Conservation (phyloP, 164 flowering plant species). For the Berberis thunbergii region DNA sequence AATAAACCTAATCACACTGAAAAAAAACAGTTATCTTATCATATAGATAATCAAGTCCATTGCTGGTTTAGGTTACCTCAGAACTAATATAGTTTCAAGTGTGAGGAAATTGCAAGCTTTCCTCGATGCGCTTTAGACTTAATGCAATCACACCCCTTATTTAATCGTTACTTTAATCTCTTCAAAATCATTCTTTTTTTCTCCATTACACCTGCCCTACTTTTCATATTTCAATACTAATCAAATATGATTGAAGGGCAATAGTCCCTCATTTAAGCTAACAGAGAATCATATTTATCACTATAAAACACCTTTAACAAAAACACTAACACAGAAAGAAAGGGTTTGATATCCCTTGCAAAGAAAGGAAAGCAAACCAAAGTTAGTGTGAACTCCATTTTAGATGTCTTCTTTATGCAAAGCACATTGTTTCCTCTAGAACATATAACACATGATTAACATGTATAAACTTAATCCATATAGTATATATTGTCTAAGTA, state of each 20-base stretch:
- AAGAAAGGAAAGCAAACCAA: background rate
- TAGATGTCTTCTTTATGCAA: background rate
- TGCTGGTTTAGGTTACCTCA: too few species aligned
- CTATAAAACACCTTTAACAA: background rate
- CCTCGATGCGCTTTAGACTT: too few species aligned
- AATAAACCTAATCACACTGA: too few species aligned
- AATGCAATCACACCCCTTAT: background rate
- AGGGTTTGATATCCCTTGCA: background rate
- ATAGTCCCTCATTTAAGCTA: background rate
- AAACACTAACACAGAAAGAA: background rate
- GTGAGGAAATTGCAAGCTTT: too few species aligned
- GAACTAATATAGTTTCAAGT: too few species aligned
- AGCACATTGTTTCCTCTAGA: background rate
- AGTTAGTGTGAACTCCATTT: background rate
- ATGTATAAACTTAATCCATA: background rate
- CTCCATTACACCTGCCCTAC: background rate
- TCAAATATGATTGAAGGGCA: background rate
- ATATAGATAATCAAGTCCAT: too few species aligned
- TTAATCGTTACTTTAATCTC: background rate
- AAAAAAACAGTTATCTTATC: too few species aligned
- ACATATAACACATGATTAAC: background rate
- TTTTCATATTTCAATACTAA: background rate
- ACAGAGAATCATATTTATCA: background rate
- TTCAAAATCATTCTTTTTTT: background rate
- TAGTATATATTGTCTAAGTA: background rate